phyloP scores from a whole-genome alignment of 768 basidiomycete species.

The Fomitopsis serialis region DNA sequence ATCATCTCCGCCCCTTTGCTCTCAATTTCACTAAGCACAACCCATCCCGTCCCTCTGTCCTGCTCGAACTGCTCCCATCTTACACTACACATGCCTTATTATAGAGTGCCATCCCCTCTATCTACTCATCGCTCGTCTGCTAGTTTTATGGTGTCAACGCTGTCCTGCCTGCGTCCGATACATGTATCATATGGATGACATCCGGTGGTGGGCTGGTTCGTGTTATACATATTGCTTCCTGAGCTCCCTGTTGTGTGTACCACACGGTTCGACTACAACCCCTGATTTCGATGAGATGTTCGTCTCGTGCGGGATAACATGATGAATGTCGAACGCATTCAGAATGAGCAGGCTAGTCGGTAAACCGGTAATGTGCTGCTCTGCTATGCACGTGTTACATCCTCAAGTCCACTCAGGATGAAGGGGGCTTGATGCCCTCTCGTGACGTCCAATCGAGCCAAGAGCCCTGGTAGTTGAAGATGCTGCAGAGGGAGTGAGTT shows the following conservation, averaged over 20 bases:
- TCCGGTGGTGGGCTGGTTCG: slow-evolving; percentile 4
- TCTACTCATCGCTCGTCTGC: slow-evolving; percentile 2
- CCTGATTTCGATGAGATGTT: too few relatives aligned
- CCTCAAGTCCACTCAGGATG: background rate
- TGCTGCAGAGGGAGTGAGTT: slow-evolving; percentile 17
- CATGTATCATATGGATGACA: slow-evolving; percentile 1
- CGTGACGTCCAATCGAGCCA: slow-evolving; percentile 48
- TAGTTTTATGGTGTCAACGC: background rate
- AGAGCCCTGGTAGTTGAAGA: slow-evolving; percentile 46
- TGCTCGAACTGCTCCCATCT: slow-evolving; percentile 3
- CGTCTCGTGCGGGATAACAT: too few relatives aligned
- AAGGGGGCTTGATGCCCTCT: slow-evolving; percentile 13
- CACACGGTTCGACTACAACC: too few relatives aligned
- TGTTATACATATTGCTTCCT: slow-evolving; percentile 4
- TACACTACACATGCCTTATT: slow-evolving; percentile 1
- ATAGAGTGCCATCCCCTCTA: background rate
- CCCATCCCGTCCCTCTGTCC: slow-evolving; percentile 4
- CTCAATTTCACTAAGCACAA: slow-evolving; percentile 5
- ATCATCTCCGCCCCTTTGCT: slow-evolving; percentile 6
- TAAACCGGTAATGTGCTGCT: too few relatives aligned
- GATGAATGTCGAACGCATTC: too few relatives aligned
- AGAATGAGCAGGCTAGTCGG: too few relatives aligned
- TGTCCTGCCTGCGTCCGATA: background rate
- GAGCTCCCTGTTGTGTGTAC: too few relatives aligned
- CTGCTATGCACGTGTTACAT: background rate